Evolutionary conservation across 495 filamentous ascomycete species (phyloP), one percentile per base, ranked within the genome.

Genomic region (Aspergillus conjunctus): DNA sequence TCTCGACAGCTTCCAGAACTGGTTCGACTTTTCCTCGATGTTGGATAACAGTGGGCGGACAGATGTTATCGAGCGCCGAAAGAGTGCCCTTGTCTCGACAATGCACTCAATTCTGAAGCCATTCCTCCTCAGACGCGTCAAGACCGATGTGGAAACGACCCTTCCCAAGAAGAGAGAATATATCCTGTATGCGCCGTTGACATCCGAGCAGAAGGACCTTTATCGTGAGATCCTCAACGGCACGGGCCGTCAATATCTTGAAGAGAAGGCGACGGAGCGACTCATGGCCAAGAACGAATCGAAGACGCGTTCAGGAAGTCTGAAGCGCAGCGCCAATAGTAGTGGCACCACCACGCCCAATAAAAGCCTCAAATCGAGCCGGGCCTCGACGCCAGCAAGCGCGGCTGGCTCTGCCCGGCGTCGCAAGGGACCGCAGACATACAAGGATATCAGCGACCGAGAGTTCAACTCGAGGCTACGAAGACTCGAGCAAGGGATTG

Each of bases 131-230:
- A 84, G 94, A 8, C 82, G 94, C 30, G 83, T 98, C 56, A 98
- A 98, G 74, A 87, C 91, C 1, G 94, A 98, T 71, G 94, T 98
- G 2, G 92, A 95, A 68, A 87, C 85, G 18, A 82, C 88, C 51
- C 75, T 98, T n/a, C 94, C 94, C 0, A 92, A 91, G 73, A 98
- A 98, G 77, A 85, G 94, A 34, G 94, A 98, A 71, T 98, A 98
- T 68, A 88, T 98, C 18, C 75, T 98, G 7, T 98, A 90, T 60
- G 93, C 94, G 5, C 94, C 93, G 0, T 82, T 98, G 63, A 96
- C 91, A 0, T 78, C 87, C 15, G 88, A 89, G 57, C 94, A 98
- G 66, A 89, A 91, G 32, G 94, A 97, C 55, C 77, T 98, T 7
- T 98, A 98, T 68, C 87, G 91, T 45, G 91, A 86, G 22, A 91